Conservation (phyloP, 108 stramenopile species). For the Fragilaria radians region DNA sequence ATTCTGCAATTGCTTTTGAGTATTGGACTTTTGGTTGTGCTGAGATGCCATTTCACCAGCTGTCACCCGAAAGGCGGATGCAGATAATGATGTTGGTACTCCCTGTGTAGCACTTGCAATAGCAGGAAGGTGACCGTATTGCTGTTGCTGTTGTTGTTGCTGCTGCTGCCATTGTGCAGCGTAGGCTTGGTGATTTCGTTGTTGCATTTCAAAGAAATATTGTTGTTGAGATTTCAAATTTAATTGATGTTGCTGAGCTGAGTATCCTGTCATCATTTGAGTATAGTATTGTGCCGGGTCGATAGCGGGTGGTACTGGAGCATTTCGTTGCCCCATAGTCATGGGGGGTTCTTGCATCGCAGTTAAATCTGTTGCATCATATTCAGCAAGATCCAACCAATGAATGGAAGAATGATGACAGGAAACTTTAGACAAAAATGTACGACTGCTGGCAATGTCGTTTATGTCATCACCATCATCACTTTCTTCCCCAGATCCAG, state of each 20-base stretch:
- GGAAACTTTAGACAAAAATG: constrained; percentile 51
- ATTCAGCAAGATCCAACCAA: constrained; percentile 49
- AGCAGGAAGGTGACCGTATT: constrained; percentile 8
- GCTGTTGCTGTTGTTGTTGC: constrained; percentile 11
- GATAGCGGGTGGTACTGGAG: background rate
- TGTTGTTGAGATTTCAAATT: constrained; percentile 32
- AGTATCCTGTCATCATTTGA: constrained; percentile 7
- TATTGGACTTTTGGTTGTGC: too few species aligned
- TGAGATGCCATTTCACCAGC: constrained; percentile 1
- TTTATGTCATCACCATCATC: constrained; percentile 46
- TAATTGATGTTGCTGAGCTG: constrained; percentile 27
- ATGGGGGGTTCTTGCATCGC: background rate
- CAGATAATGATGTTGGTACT: background rate
- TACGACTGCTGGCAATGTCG: constrained; percentile 48
- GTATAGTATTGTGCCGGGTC: constrained; percentile 34
- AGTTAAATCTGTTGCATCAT: constrained; percentile 14
- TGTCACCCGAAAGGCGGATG: background rate
- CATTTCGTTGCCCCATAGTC: background rate
- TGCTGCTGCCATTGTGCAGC: constrained; percentile 16
- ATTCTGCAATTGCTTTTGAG: too few species aligned
- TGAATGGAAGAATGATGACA: constrained; percentile 29
- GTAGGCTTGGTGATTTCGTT: constrained; percentile 27
- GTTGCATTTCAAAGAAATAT: constrained; percentile 39
- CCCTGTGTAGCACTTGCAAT: too few species aligned
- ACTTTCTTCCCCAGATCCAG: constrained; percentile 9